Evolutionary conservation across 306 rosid genomes (phyloP).

Genomic region (Gastrolobium bilobum): DNA sequence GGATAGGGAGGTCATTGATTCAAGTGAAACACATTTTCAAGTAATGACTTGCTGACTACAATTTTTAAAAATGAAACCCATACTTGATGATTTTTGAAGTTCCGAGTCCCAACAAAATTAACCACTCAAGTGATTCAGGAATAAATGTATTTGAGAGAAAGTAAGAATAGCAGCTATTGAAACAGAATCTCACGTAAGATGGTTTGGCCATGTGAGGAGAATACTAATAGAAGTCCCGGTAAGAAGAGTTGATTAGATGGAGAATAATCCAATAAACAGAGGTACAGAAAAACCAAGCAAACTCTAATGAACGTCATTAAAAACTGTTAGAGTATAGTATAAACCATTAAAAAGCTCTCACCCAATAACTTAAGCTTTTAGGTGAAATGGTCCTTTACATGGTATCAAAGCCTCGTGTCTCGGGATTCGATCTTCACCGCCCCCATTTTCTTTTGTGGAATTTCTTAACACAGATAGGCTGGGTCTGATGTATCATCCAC

Average conservation of each 20-base stretch:
- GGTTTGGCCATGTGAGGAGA: not conserved
- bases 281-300: not conserved
- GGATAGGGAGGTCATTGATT: not conserved
- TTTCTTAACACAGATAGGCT: no score
- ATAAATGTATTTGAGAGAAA: not conserved
- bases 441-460: no score
- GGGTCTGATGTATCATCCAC: no score
- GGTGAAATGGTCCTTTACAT: no score
- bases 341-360: no score
- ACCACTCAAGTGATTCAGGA: not conserved
- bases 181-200: conserved; percentile 8
- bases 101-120: not conserved
- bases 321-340: no score
- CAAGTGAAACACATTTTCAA: not conserved
- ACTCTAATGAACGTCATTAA: not conserved
- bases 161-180: not conserved
- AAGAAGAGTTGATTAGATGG: not conserved
- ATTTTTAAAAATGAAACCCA: conserved; percentile 13
- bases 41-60: not conserved
- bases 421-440: no score
- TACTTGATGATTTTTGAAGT: not conserved
- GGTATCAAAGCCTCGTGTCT: no score
- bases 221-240: not conserved
- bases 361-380: no score
- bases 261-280: not conserved